Conservation (phyloP, 441 rosid species). For the Pelargonium fulgidum region DNA sequence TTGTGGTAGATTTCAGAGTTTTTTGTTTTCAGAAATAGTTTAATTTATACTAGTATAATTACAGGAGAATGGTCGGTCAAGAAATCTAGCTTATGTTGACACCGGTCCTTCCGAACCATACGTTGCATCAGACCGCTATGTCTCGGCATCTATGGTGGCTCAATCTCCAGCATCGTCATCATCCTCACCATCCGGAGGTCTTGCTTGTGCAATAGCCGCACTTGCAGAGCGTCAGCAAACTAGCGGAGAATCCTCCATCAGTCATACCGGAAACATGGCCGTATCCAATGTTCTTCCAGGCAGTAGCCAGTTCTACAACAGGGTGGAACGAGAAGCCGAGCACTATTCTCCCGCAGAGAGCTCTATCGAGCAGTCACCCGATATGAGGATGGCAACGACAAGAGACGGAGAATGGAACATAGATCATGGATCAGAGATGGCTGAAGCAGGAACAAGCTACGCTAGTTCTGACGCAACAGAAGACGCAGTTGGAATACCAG, state of each 20-base stretch:
- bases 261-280: slow-evolving; percentile 18
- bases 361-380: slow-evolving; percentile 15
- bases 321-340: slow-evolving; percentile 25
- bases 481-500: slow-evolving; percentile 13
- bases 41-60: not conserved
- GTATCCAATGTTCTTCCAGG: too few species aligned
- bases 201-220: slow-evolving; percentile 80
- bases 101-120: slow-evolving; percentile 31
- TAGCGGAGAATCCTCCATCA: slow-evolving; percentile 47
- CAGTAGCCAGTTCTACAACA: slow-evolving; percentile 16
- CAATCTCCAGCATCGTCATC: slow-evolving; percentile 24
- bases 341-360: slow-evolving; percentile 30
- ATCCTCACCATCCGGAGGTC: slow-evolving; percentile 75
- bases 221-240: slow-evolving; percentile 85
- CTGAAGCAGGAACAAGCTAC: slow-evolving; percentile 65
- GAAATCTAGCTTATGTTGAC: slow-evolving; percentile 32
- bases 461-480: slow-evolving; percentile 34
- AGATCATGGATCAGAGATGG: slow-evolving; percentile 43
- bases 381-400: too few species aligned
- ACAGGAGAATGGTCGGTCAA: slow-evolving; percentile 61
- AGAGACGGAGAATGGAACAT: slow-evolving; percentile 40
- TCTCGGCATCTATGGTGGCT: slow-evolving; percentile 31
- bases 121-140: slow-evolving; percentile 32
- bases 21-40: too few species aligned
- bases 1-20: too few species aligned